A percentile compares a stretch with the other conserved stretches of the same genome.
Evolutionary conservation across 192 early-diverging fungal genomes (phyloP).

Genomic region (Diversispora epigaea): DNA sequence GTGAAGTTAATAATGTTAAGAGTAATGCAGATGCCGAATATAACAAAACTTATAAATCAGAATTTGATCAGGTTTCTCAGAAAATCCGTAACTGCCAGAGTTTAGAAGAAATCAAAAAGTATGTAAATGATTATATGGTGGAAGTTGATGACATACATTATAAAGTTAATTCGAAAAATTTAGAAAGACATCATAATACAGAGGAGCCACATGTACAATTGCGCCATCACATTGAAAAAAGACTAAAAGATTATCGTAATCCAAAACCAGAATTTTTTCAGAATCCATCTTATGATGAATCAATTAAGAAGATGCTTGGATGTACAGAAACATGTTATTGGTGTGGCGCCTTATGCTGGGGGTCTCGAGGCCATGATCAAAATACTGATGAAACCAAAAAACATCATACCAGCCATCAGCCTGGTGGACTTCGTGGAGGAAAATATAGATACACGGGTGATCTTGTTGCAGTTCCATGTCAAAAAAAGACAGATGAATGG

Average conservation of each 20-base stretch:
- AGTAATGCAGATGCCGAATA: neutral
- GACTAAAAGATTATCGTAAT: neutral
- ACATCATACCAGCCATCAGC: conserved; percentile 32
- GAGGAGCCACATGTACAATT: too few relatives aligned
- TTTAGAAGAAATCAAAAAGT: conserved; percentile 22
- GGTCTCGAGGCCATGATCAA: too few relatives aligned
- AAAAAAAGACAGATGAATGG: neutral
- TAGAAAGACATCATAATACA: neutral
- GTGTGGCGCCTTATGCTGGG: too few relatives aligned
- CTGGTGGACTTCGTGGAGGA: neutral
- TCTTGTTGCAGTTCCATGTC: conserved; percentile 8
- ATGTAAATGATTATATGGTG: conserved; percentile 20
- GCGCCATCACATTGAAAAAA: neutral
- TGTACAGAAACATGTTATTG: conserved; percentile 23
- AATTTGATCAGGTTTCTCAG: neutral
- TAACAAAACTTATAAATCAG: conserved; percentile 2
- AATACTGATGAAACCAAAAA: neutral
- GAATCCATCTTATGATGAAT: conserved; percentile 16
- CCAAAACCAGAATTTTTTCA: neutral
- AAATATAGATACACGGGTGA: neutral
- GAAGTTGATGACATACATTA: too few relatives aligned
- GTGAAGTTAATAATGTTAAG: neutral
- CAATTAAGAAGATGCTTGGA: conserved; percentile 23
- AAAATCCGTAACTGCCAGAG: conserved; percentile 19
- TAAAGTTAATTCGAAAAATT: too few relatives aligned